Evolutionary conservation across 352 stramenopile species (phyloP), one percentile per base, ranked within the genome.

Genomic region (Pythium sukuiense): DNA sequence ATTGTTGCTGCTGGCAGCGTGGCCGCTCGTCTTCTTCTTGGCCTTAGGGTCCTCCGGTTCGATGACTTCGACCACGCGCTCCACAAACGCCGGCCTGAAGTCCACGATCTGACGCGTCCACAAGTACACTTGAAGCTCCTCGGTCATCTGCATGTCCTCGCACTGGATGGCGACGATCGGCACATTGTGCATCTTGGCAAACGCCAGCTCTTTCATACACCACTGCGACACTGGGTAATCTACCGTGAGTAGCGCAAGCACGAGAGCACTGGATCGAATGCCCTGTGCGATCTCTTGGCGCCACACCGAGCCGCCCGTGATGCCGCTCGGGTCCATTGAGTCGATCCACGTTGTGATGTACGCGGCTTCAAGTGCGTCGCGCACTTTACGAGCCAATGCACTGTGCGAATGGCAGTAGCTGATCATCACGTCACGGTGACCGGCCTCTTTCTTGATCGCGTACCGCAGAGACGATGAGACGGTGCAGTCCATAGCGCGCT

Each of bases 191-290:
- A 90, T 87, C 55, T 93, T 93, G 24, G 87, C 87, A 61, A 93
- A 93, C 7, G 87, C 87, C 6, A 95, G 67, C 60, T 95, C 87
- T 53, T 93, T 93, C 85, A 95, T 93, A 61, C 87, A 95, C 83
- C 84, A 93, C 55, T 92, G 84, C 8, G 83, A 93, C 33, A 77
- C 32, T 1, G 86, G 81, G 46, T 95, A 95, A 39, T 95, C 84
- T n/a, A 76, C 73, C 1, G 81, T 93, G 16, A 95, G 73, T 29
- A 95, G 61, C 32, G 83, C 82, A 7, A 95, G 60, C 45, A 95
- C 84, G 1, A 95, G 72, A 2, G 86, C 84, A 46, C 83, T 90
- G 20, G 76, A 86, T 11, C 87, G 76, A 37, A 95, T 95, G 14
- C 84, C 86, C 26, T 82, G 70, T 1, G 86, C 86, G 33, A 95